Conservation (phyloP, 164 flowering plant species). For the Brasenia schreberi region DNA sequence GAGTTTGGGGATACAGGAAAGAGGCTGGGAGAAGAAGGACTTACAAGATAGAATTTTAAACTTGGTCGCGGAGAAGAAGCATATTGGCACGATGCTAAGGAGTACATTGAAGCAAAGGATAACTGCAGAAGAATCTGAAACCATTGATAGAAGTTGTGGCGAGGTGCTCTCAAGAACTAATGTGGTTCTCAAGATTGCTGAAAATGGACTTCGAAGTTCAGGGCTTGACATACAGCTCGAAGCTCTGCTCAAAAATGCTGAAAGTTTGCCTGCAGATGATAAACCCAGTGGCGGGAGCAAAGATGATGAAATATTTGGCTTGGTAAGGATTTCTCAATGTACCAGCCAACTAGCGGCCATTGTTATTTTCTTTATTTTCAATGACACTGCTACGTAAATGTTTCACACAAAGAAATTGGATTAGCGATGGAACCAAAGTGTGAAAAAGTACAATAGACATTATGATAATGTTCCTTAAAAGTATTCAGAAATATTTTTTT, state of each 20-base stretch:
- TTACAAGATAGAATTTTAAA: slow-evolving; percentile 53
- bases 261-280: slow-evolving; percentile 13
- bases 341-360: too few species aligned
- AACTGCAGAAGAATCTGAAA: slow-evolving; percentile 5
- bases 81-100: slow-evolving; percentile 77
- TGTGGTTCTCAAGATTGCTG: slow-evolving; percentile 67
- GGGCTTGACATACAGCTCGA: slow-evolving; percentile 57
- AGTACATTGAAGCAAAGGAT: slow-evolving; percentile 67
- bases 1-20: slow-evolving; percentile 39
- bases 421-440: too few species aligned
- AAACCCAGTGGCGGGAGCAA: slow-evolving; percentile 18
- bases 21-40: slow-evolving; percentile 32
- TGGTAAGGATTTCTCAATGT: slow-evolving; percentile 24
- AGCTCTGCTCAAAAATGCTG: slow-evolving; percentile 25
- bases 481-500: too few species aligned
- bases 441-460: too few species aligned
- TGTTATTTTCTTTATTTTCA: too few species aligned
- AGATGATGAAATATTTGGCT: slow-evolving; percentile 64
- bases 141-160: not conserved
- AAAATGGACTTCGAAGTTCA: slow-evolving; percentile 65
- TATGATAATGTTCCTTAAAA: too few species aligned
- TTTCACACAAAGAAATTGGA: too few species aligned
- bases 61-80: slow-evolving; percentile 71
- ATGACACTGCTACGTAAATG: too few species aligned
- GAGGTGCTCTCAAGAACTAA: slow-evolving; percentile 42